These are phyloP conservation scores for Platanus orientalis DNA, from an alignment of 164 flowering plant genomes.

Conservation along the genomic window DNA sequence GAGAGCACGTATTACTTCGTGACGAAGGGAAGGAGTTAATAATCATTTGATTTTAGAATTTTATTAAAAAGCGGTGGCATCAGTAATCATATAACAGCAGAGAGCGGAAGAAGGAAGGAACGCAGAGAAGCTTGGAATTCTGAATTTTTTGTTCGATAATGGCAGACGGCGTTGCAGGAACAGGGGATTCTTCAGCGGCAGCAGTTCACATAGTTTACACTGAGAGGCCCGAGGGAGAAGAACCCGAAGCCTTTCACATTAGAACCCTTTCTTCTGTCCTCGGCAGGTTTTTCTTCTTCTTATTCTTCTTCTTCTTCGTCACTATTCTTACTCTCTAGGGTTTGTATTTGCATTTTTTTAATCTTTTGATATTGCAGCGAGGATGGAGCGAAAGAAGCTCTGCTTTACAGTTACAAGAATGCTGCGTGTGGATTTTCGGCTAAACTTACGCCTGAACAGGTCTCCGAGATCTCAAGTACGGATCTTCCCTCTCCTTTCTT, in stretches of 20 bases:
- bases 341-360: not conserved
- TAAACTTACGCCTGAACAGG: slow-evolving; percentile 83
- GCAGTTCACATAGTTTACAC: slow-evolving; percentile 73
- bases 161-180: slow-evolving; percentile 18
- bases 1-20: too few relatives aligned
- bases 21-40: too few relatives aligned
- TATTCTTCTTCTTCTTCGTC: too few relatives aligned
- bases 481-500: too few relatives aligned
- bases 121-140: not conserved
- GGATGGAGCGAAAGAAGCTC: slow-evolving; percentile 78
- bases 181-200: slow-evolving; percentile 15
- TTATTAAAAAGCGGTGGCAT: too few relatives aligned
- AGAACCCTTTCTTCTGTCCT: slow-evolving; percentile 63
- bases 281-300: slow-evolving; percentile 49
- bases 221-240: slow-evolving; percentile 46
- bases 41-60: too few relatives aligned
- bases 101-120: not conserved
- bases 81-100: too few relatives aligned
- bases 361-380: slow-evolving; percentile 39
- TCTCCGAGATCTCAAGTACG: slow-evolving; percentile 61
- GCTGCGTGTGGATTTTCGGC: slow-evolving; percentile 93
- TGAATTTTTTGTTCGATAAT: slow-evolving; percentile 14
- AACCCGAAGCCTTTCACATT: slow-evolving; percentile 55
- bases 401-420: slow-evolving; percentile 73
- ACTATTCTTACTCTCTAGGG: too few relatives aligned